Evolutionary conservation across 176 grass and related monocot genomes (phyloP).

Genomic region (Oryza coarctata): DNA sequence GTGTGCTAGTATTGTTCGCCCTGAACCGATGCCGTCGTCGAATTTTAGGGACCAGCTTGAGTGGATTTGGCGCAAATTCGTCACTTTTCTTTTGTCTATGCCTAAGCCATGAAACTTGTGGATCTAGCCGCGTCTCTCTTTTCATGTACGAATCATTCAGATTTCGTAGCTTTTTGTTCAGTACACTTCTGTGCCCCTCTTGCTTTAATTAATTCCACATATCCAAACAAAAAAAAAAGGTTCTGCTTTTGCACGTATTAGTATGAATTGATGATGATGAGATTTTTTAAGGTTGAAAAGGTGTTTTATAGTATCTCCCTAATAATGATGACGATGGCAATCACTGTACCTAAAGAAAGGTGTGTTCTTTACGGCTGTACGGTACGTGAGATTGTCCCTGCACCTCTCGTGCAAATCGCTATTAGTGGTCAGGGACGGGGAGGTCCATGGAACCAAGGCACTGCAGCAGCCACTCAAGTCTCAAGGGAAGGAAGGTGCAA

Average conservation of each 20-base stretch:
- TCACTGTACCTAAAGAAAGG: background rate
- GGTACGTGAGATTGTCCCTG: background rate
- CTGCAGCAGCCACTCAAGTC: background rate
- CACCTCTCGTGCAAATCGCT: slow-evolving; percentile 10
- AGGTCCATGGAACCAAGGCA: background rate
- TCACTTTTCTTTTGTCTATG: background rate
- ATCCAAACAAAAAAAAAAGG: background rate
- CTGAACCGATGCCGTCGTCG: background rate
- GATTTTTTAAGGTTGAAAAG: slow-evolving; percentile 12
- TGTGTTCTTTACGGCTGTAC: background rate
- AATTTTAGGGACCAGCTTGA: background rate
- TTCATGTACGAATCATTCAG: background rate
- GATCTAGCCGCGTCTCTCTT: background rate
- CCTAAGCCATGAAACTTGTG: background rate
- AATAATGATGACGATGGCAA: background rate
- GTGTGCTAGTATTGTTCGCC: background rate
- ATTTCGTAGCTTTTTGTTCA: background rate
- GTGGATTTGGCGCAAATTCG: background rate
- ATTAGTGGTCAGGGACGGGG: background rate
- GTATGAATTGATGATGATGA: background rate
- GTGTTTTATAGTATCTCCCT: background rate
- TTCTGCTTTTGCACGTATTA: background rate
- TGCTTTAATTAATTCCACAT: background rate
- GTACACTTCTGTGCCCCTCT: background rate
- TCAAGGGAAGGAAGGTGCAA: background rate